Evolutionary conservation across 768 basidiomycete species (phyloP), one percentile per base, ranked within the genome.

Genomic region (Flagelloscypha sp.): DNA sequence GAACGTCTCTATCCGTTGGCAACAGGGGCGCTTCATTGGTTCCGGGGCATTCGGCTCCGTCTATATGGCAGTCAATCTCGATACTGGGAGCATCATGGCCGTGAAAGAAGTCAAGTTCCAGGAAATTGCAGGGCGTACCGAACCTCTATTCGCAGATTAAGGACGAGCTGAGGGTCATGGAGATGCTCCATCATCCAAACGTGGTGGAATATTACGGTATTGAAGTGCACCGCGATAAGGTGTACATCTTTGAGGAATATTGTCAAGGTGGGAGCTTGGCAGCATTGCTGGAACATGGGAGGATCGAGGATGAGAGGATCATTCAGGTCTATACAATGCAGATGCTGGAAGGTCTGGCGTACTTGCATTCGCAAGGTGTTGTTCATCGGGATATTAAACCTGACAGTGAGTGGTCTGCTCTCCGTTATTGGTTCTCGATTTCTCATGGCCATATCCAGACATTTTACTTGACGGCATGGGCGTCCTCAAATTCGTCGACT

Each of bases 31-130:
- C 39, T 97, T 97, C 63, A 97, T 99, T 47, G 95, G 94, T 33
- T 81, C 92, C n/a, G 95, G 95, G 11, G 93, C 95, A 7, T 97
- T 95, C 57, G 95, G 95, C 15, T 94, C 88, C n/a, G 95, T 99
- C n/a, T 99, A 98, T 56, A 76, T 90, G 30, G 95, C 93, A 12
- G 84, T 97, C 59, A 98, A 98, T 55, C 70, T 98, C 37, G 95
- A 98, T 53, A 83, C 86, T 1, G 89, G 93, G 30, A 84, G 85
- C 27, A 76, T 97, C 42, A 97, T 99, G 92, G 95, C 95, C 7
- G 95, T 97, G 50, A 99, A 99, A 63, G 95, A 98, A 63, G 90
- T 98, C 56, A 89, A 90, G 40, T 94, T 93, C 57, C 90, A 93
- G 53, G 94, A 97, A 55, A 65, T n/a, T 94, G 9, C 79, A 87